phyloP scores from a whole-genome alignment of 495 filamentous ascomycete species.

The Pseudoneurospora amorphoporcata region DNA sequence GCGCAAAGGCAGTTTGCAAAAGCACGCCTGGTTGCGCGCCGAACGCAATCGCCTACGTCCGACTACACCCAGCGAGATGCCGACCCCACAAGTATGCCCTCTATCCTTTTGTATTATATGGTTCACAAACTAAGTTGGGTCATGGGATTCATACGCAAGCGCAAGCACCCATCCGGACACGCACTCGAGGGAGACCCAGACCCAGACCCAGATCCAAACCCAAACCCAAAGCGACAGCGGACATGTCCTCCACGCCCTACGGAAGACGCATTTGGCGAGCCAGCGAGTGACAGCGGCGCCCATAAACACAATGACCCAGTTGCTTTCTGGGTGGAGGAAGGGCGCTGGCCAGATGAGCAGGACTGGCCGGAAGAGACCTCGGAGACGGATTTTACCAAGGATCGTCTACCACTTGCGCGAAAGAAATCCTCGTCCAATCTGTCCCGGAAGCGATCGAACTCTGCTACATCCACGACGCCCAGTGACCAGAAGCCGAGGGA shows the following conservation, averaged over 20 bases:
- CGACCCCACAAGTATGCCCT: constrained; percentile 7
- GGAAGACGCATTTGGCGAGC: not conserved
- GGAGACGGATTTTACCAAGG: not conserved
- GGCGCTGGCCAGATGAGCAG: constrained; percentile 6
- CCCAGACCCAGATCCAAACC: constrained; percentile 6
- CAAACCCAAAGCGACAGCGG: constrained; percentile 4
- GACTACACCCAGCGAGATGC: no score
- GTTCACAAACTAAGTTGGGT: constrained; percentile 9
- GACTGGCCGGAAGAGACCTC: constrained; percentile 7
- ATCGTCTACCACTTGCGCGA: no score
- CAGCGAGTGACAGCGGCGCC: constrained; percentile 2
- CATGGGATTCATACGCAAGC: constrained; percentile 6
- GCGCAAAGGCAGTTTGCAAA: no score
- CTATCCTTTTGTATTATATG: constrained; percentile 5
- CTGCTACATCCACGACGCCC: not conserved
- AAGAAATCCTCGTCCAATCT: not conserved
- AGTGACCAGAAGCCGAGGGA: not conserved
- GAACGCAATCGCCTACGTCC: constrained; percentile 8
- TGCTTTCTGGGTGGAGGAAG: constrained; percentile 7
- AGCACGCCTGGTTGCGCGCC: no score
- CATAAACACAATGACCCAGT: constrained; percentile 2
- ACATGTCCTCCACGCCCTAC: constrained; percentile 1
- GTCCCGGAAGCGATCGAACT: not conserved
- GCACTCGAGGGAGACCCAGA: not conserved
- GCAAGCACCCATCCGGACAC: constrained; percentile 9